These are phyloP conservation scores for Mycena amicta DNA, from an alignment of 768 basidiomycete genomes.

Conservation along the genomic window DNA sequence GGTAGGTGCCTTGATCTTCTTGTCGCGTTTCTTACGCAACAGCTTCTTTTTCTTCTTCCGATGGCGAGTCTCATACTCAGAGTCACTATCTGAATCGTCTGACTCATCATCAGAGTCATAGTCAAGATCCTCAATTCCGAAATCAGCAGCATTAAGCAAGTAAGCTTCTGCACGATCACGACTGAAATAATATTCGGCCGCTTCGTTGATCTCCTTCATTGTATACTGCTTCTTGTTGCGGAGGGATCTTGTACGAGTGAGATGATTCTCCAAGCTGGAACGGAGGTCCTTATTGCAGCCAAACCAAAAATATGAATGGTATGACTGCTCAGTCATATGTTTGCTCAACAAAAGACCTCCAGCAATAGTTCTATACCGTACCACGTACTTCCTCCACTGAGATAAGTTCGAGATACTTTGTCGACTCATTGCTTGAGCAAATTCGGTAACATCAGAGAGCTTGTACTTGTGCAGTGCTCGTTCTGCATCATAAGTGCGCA, in stretches of 20 bases:
- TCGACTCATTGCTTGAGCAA: neutral
- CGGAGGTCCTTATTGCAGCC: neutral
- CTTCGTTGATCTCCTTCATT: constrained; percentile 1
- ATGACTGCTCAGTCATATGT: neutral
- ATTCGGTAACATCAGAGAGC: neutral
- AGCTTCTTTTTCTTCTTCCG: neutral
- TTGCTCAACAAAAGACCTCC: neutral
- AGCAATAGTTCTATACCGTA: constrained; percentile 1
- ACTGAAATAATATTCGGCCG: constrained; percentile 5
- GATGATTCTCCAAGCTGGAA: neutral
- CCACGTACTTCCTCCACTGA: neutral
- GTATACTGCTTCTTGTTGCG: neutral
- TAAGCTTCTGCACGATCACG: neutral
- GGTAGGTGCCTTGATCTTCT: neutral
- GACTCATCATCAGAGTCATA: neutral
- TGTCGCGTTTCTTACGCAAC: neutral
- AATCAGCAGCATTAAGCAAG: neutral
- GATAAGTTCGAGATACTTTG: neutral
- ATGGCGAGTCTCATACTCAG: neutral
- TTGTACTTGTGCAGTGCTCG: neutral
- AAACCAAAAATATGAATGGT: constrained; percentile 3
- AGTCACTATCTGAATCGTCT: neutral
- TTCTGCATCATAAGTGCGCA: neutral
- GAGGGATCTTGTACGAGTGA: neutral
- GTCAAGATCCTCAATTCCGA: neutral